Conservation (phyloP, 306 rosid genomes). For the Acacia confusa region DNA sequence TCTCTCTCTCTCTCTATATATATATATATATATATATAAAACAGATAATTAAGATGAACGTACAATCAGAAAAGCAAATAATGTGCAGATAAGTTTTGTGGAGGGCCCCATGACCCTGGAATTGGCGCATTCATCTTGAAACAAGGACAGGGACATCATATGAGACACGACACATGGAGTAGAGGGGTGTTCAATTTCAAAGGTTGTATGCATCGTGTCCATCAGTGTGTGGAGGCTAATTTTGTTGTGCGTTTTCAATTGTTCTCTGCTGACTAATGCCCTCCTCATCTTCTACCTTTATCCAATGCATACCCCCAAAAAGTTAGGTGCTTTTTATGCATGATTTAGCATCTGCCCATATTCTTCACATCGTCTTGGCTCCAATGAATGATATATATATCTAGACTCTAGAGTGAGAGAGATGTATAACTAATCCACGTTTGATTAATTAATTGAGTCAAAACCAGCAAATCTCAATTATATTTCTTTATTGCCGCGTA, state of each 20-base stretch:
- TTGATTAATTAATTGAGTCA: not conserved
- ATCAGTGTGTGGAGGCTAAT: slow-evolving; percentile 1
- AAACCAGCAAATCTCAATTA: not conserved
- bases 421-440: slow-evolving; percentile 19
- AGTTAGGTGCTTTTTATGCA: not conserved
- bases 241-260: not conserved
- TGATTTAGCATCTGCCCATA: slow-evolving; percentile 17
- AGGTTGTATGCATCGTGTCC: not conserved
- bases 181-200: slow-evolving; percentile 2
- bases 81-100: slow-evolving; percentile 11
- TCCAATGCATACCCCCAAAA: not conserved
- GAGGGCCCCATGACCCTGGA: not conserved
- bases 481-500: not conserved
- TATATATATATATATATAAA: no score
- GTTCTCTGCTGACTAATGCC: slow-evolving; percentile 29
- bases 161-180: not conserved
- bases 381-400: not conserved
- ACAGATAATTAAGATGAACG: not conserved
- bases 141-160: slow-evolving; percentile 9
- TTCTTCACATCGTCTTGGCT: slow-evolving; percentile 3
- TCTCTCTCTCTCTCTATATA: no score
- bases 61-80: not conserved
- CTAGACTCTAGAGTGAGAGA: slow-evolving; percentile 10
- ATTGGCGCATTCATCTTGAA: slow-evolving; percentile 23
- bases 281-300: not conserved